A percentile compares a stretch with the other conserved stretches of the same genome.
Evolutionary conservation across 495 filamentous ascomycete genomes (phyloP).

Genomic region (Talaromyces proteolyticus): DNA sequence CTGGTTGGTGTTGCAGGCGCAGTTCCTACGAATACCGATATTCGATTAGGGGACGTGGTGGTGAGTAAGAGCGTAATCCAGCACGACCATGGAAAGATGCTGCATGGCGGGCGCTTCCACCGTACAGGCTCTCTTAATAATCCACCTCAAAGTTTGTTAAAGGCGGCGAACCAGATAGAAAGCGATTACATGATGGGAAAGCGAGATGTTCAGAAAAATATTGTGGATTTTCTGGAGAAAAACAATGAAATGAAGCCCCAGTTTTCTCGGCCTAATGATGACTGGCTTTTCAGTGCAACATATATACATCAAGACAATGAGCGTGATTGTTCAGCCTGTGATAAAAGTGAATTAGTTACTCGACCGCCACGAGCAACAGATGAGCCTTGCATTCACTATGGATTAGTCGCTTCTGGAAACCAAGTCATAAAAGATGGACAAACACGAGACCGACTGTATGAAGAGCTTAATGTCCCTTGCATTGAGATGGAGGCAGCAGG

Average conservation of each 20-base stretch:
- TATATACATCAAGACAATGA: slow-evolving; percentile 14
- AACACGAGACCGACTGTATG: slow-evolving; percentile 18
- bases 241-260: slow-evolving; percentile 11
- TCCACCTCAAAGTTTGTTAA: slow-evolving; percentile 18
- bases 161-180: slow-evolving; percentile 14
- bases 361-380: slow-evolving; percentile 5
- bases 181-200: slow-evolving; percentile 15
- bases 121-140: slow-evolving; percentile 25
- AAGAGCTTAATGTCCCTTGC: slow-evolving; percentile 12
- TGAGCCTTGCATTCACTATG: slow-evolving; percentile 18
- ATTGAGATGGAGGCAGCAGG: too few species aligned
- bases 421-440: slow-evolving; percentile 26
- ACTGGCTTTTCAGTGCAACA: slow-evolving; percentile 15
- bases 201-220: slow-evolving; percentile 7
- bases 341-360: slow-evolving; percentile 6
- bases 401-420: slow-evolving; percentile 28
- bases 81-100: slow-evolving; percentile 31
- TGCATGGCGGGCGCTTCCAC: slow-evolving; percentile 15
- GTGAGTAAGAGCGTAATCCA: slow-evolving; percentile 37
- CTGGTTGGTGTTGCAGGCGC: slow-evolving; percentile 35
- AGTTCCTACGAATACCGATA: slow-evolving; percentile 34
- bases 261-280: slow-evolving; percentile 12
- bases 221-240: slow-evolving; percentile 8
- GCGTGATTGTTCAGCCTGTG: slow-evolving; percentile 11
- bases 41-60: slow-evolving; percentile 38